Conservation (phyloP, 164 flowering plant genomes). For the Piper betle region DNA sequence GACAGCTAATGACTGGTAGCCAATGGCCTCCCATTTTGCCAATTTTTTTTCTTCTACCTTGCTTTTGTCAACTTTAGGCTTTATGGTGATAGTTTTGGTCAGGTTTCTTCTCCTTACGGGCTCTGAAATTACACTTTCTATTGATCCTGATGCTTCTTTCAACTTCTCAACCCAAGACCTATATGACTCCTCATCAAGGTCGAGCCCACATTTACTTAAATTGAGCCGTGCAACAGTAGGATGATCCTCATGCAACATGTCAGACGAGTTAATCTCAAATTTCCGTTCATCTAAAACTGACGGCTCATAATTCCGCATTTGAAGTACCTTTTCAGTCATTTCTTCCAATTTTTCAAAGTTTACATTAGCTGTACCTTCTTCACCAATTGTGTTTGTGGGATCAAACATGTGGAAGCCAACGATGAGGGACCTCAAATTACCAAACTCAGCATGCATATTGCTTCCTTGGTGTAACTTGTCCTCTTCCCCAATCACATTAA, state of each 20-base stretch:
- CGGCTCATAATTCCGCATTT: conserved; percentile 33
- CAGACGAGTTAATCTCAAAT: conserved; percentile 37
- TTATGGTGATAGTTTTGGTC: conserved; percentile 32
- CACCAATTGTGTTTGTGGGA: conserved; percentile 27
- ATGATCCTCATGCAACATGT: conserved; percentile 20
- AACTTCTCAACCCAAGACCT: conserved; percentile 78
- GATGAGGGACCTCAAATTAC: conserved; percentile 63
- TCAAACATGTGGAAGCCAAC: conserved; percentile 73
- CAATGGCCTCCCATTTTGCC: conserved; percentile 76
- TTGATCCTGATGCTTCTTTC: conserved; percentile 35
- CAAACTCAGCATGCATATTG: conserved; percentile 31
- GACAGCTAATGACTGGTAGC: conserved; percentile 60
- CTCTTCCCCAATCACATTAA: conserved; percentile 45
- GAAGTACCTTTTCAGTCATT: conserved; percentile 51
- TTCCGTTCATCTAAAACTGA: conserved; percentile 31
- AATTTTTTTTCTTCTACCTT: conserved; percentile 73
- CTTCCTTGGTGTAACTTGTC: conserved; percentile 12
- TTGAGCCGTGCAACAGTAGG: conserved; percentile 12
- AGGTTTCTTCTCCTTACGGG: conserved; percentile 26
- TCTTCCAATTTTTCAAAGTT: conserved; percentile 28
- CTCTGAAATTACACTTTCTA: conserved; percentile 18
- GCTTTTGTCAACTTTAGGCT: conserved; percentile 52
- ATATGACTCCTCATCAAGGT: conserved; percentile 76
- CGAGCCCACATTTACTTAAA: conserved; percentile 25
- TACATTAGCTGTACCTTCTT: conserved; percentile 26